Evolutionary conservation across 805 yeast species (phyloP).

Genomic region (Ogataea parapolymorpha): DNA sequence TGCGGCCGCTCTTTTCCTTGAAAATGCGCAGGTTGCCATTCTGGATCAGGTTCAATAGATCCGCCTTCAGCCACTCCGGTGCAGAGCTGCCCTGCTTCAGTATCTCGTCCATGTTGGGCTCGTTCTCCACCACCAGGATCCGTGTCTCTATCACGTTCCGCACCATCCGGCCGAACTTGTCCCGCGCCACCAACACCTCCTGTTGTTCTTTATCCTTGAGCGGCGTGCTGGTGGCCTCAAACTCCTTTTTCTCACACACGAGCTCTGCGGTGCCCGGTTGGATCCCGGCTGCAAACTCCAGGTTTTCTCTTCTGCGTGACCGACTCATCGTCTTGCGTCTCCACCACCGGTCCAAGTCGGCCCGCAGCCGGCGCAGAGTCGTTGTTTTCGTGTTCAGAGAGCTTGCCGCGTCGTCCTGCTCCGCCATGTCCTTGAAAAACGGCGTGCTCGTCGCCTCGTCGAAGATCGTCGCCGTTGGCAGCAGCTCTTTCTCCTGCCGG

Average conservation of each 20-base stretch:
- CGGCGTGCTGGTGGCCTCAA: slow-evolving; percentile 20
- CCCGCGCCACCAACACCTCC: slow-evolving; percentile 11
- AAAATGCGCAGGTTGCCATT: slow-evolving; percentile 18
- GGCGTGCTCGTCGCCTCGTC: slow-evolving; percentile 21
- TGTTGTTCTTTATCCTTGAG: slow-evolving; percentile 3
- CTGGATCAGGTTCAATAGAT: slow-evolving; percentile 19
- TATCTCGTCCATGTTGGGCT: slow-evolving; percentile 17
- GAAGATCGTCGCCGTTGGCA: slow-evolving; percentile 13
- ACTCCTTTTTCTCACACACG: slow-evolving; percentile 8
- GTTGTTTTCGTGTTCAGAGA: slow-evolving; percentile 9
- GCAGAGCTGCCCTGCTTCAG: slow-evolving; percentile 16
- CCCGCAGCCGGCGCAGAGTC: slow-evolving; percentile 14
- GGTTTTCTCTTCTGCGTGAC: slow-evolving; percentile 2
- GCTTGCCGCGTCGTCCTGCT: slow-evolving; percentile 4
- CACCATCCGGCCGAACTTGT: slow-evolving; percentile 6
- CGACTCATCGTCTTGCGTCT: slow-evolving; percentile 8
- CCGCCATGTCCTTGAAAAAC: slow-evolving; percentile 14
- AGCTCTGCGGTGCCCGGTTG: slow-evolving; percentile 11
- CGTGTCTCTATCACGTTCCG: slow-evolving; percentile 16
- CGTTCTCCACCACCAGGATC: slow-evolving; percentile 23
- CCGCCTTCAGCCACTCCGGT: slow-evolving; percentile 18
- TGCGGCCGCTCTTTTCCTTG: slow-evolving; percentile 17
- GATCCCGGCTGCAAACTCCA: slow-evolving; percentile 5
- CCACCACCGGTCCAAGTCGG: slow-evolving; percentile 20
- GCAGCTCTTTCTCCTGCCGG: slow-evolving; percentile 5